These are phyloP conservation scores for Blastobotrys capitulatus DNA, from an alignment of 1,139 yeast genomes.

Conservation along the genomic window DNA sequence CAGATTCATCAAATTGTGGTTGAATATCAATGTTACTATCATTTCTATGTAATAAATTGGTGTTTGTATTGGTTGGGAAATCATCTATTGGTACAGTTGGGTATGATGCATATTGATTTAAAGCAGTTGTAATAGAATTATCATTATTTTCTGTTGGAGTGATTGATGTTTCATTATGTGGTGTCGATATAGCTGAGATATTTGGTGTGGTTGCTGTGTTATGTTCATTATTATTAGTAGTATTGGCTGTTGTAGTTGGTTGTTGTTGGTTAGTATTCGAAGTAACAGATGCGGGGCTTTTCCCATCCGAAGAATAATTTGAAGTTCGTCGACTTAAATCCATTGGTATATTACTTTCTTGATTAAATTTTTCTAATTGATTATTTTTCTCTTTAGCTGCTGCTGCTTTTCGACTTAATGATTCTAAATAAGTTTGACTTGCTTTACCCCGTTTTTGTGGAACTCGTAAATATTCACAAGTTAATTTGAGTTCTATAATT, in stretches of 20 bases:
- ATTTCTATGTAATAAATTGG: no score
- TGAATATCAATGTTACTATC: background rate
- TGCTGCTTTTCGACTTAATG: slow-evolving; percentile 9
- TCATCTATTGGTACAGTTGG: slow-evolving; percentile 1
- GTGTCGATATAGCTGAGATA: background rate
- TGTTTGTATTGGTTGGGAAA: background rate
- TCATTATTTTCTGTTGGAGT: background rate
- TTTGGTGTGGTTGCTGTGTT: background rate
- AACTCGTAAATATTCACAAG: slow-evolving; percentile 36
- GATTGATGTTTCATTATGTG: background rate
- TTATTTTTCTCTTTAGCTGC: slow-evolving; percentile 7
- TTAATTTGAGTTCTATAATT: slow-evolving; percentile 23
- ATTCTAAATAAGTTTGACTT: slow-evolving; percentile 23
- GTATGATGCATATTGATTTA: slow-evolving; percentile 2
- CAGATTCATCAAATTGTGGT: background rate
- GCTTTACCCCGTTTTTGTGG: slow-evolving; percentile 41
- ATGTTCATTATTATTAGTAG: no score
- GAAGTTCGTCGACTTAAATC: background rate
- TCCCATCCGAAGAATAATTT: background rate
- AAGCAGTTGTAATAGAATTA: background rate
- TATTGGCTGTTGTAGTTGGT: background rate
- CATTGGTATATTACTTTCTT: no score
- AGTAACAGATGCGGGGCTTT: background rate
- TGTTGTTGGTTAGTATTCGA: background rate
- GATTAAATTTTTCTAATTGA: background rate